phyloP scores from a whole-genome alignment of 208 protist species.

The Crithidia fasciculata region DNA sequence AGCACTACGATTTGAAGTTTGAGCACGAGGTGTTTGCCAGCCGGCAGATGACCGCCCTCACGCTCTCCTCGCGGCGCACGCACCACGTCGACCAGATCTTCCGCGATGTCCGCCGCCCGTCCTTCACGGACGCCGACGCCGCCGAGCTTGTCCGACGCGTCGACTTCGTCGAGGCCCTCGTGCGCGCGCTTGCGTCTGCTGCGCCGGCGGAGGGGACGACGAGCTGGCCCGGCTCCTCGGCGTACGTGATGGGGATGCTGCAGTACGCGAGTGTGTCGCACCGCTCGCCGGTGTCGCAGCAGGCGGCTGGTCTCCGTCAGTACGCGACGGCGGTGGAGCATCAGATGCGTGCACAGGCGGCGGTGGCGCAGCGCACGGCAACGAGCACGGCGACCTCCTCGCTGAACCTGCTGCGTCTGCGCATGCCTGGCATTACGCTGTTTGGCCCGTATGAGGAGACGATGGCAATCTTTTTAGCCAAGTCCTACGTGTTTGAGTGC shows the following conservation, averaged over 20 bases:
- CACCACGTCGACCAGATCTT: conserved; percentile 71
- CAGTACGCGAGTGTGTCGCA: conserved; percentile 40
- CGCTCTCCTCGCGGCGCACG: conserved; percentile 65
- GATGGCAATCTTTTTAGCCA: conserved; percentile 56
- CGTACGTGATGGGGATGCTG: conserved; percentile 68
- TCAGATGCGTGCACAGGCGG: conserved; percentile 49
- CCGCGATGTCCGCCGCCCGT: conserved; percentile 42
- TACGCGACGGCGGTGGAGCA: conserved; percentile 57
- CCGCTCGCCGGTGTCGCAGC: conserved; percentile 52
- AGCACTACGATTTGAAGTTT: conserved; percentile 83
- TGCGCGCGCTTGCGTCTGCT: conserved; percentile 39
- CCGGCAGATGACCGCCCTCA: conserved; percentile 70
- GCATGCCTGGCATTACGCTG: conserved; percentile 42
- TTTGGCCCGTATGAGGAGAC: conserved; percentile 71
- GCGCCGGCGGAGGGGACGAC: neutral
- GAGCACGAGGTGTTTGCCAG: conserved; percentile 88
- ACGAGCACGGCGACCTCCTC: conserved; percentile 20
- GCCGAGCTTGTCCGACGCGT: conserved; percentile 44
- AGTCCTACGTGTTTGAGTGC: conserved; percentile 46
- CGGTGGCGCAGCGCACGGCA: conserved; percentile 17
- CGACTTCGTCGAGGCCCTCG: conserved; percentile 69
- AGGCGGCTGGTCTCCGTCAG: conserved; percentile 35
- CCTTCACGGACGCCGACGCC: conserved; percentile 30
- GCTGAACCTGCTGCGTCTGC: conserved; percentile 33
- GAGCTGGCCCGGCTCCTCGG: conserved; percentile 46